Evolutionary conservation across 306 rosid genomes (phyloP).

Genomic region (Lathyrus aphaca): DNA sequence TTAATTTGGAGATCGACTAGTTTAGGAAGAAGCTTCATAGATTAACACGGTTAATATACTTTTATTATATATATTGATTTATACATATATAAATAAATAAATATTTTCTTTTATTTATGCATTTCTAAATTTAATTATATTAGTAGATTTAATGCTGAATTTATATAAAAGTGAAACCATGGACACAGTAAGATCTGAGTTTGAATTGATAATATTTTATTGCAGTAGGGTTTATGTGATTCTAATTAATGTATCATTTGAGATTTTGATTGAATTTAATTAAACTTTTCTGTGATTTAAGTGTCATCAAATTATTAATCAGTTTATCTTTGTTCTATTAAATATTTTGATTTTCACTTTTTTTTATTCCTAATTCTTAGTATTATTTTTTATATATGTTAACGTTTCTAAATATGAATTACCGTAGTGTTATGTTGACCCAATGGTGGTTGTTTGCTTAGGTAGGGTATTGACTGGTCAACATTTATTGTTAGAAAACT

Average conservation of each 20-base stretch:
- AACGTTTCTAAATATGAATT: neutral
- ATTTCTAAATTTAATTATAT: neutral
- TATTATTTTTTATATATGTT: neutral
- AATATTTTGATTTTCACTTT: constrained; percentile 8
- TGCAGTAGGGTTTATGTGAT: constrained; percentile 7
- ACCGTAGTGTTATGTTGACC: constrained; percentile 31
- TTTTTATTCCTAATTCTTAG: neutral
- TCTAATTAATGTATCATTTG: neutral
- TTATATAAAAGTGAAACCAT: neutral
- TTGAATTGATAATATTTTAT: constrained; percentile 9
- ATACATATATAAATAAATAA: neutral
- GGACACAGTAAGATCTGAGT: constrained; percentile 21
- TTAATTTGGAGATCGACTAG: constrained; percentile 6
- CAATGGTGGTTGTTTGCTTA: constrained; percentile 18
- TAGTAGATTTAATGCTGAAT: constrained; percentile 17
- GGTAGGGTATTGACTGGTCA: constrained; percentile 35
- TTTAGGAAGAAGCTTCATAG: constrained; percentile 5
- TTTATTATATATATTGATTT: too few species aligned
- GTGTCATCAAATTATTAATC: constrained; percentile 3
- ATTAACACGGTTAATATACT: neutral
- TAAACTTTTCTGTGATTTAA: neutral
- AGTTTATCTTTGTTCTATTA: neutral
- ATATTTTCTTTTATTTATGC: neutral
- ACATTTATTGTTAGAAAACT: constrained; percentile 3
- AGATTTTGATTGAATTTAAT: constrained; percentile 10